These are phyloP conservation scores for Aspergillaceae sp. DNA, from an alignment of 2,329 filamentous ascomycete species.

Conservation along the genomic window DNA sequence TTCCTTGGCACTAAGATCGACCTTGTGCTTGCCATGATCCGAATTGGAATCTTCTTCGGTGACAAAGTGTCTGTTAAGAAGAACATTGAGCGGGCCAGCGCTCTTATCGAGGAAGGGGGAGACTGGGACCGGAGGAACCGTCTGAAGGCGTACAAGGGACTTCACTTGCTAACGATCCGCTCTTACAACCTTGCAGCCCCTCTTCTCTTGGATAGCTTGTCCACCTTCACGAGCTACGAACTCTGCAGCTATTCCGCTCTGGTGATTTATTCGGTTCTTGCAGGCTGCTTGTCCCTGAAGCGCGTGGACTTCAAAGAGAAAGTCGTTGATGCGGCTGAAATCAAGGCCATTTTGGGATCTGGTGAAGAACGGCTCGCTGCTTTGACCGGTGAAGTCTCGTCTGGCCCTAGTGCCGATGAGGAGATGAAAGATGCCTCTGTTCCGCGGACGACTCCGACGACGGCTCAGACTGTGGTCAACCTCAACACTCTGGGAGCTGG, in stretches of 20 bases:
- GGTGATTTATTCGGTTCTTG: conserved; percentile 90
- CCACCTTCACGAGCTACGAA: conserved; percentile 97
- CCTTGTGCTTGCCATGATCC: conserved; percentile 89
- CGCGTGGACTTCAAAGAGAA: conserved; percentile 98
- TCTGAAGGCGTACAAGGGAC: conserved; percentile 94
- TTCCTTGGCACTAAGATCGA: conserved; percentile 97
- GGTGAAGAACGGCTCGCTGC: conserved; percentile 80
- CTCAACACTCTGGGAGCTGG: conserved; percentile 70
- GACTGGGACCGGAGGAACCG: conserved; percentile 98
- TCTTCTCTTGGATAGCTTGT: conserved; percentile 89
- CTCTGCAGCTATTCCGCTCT: conserved; percentile 93
- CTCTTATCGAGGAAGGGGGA: conserved; percentile 85
- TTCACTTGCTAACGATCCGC: conserved; percentile 85
- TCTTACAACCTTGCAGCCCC: conserved; percentile 85
- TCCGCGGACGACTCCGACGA: conserved; percentile 42
- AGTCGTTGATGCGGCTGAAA: conserved; percentile 95
- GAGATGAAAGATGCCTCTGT: conserved; percentile 59
- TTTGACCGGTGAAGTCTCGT: conserved; percentile 68
- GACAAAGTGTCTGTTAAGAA: conserved; percentile 90
- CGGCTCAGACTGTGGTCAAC: conserved; percentile 69
- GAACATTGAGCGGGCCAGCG: conserved; percentile 79
- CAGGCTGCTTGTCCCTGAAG: conserved; percentile 88
- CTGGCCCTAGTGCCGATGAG: conserved; percentile 70
- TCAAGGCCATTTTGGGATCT: conserved; percentile 90
- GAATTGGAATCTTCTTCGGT: conserved; percentile 90